Conservation (phyloP, 495 filamentous ascomycete genomes). For the Acidomyces sp. region DNA sequence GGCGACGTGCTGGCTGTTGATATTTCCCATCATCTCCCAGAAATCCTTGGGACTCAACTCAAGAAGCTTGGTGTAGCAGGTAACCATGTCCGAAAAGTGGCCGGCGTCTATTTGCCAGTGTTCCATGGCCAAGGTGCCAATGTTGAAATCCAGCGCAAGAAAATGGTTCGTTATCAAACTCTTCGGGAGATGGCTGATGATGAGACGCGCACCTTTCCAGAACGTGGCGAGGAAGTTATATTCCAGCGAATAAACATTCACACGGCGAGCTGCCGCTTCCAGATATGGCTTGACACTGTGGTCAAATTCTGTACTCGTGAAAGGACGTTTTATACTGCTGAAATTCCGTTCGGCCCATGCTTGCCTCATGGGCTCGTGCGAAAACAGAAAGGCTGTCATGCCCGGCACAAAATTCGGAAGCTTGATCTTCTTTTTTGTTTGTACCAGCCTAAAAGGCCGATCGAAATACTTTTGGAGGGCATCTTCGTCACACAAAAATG, state of each 20-base stretch:
- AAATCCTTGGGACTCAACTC: conserved; percentile 63
- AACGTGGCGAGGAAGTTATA: conserved; percentile 45
- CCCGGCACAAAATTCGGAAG: conserved; percentile 60
- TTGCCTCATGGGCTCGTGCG: conserved; percentile 41
- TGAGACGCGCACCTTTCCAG: conserved; percentile 61
- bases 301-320: conserved; percentile 60
- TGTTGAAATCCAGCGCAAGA: conserved; percentile 62
- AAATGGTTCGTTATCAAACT: conserved; percentile 64
- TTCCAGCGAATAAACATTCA: conserved; percentile 32
- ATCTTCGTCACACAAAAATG: conserved; percentile 40
- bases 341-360: conserved; percentile 59
- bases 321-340: conserved; percentile 41
- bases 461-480: conserved; percentile 53
- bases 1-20: conserved; percentile 57
- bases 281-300: conserved; percentile 66
- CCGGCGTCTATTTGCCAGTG: conserved; percentile 52
- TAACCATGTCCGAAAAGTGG: conserved; percentile 48
- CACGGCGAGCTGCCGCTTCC: conserved; percentile 26
- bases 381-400: conserved; percentile 69
- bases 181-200: conserved; percentile 57
- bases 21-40: conserved; percentile 72
- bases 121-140: conserved; percentile 63
- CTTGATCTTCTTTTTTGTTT: conserved; percentile 56
- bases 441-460: conserved; percentile 61
- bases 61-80: conserved; percentile 52